Evolutionary conservation across 2,329 filamentous ascomycete genomes (phyloP).

Genomic region (Penicillium sp.): DNA sequence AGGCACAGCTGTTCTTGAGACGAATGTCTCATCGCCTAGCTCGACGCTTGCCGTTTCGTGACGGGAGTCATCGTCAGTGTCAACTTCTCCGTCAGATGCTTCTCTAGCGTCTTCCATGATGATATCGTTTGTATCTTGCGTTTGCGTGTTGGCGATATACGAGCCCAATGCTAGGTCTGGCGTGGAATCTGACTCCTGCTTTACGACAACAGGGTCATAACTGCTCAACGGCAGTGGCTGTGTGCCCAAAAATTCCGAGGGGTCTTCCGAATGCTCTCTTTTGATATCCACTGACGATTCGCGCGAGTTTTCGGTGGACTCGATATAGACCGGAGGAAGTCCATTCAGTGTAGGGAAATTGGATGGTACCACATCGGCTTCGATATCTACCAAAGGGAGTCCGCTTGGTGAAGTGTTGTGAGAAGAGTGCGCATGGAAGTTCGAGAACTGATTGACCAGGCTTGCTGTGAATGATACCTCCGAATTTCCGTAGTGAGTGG

Average conservation of each 20-base stretch:
- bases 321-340: neutral
- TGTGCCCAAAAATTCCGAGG: neutral
- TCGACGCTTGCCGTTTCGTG: constrained; percentile 45
- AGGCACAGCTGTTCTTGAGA: constrained; percentile 5
- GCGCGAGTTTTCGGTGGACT: neutral
- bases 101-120: constrained; percentile 13
- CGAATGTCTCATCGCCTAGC: constrained; percentile 35
- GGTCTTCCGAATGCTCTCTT: constrained; percentile 3
- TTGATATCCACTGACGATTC: constrained; percentile 11
- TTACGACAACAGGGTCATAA: neutral
- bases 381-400: neutral
- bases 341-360: constrained; percentile 9
- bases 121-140: neutral
- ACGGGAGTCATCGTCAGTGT: constrained; percentile 19
- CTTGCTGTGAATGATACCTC: constrained; percentile 32
- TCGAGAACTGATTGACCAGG: constrained; percentile 29
- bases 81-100: constrained; percentile 8
- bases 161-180: neutral
- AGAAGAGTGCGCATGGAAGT: constrained; percentile 30
- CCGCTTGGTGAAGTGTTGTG: constrained; percentile 10
- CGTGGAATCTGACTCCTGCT: constrained; percentile 1
- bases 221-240: neutral
- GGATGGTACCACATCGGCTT: constrained; percentile 26
- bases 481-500: neutral
- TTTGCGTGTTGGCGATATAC: neutral